Base-by-base conservation (phyloP, 179 eudicot species). In the Dionaea muscipula region DNA sequence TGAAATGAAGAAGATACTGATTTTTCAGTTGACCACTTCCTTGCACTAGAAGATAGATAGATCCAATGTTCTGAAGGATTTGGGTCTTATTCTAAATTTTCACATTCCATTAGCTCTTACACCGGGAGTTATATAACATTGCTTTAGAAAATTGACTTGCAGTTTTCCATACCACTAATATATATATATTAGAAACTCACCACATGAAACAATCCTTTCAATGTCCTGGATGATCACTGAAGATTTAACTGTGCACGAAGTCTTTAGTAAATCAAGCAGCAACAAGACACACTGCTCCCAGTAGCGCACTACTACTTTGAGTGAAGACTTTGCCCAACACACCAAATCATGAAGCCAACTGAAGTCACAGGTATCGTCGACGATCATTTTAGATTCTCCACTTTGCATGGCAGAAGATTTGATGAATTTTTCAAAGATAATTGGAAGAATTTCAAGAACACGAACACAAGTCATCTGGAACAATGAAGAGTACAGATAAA, bases 391-490 rank as follows among this genome's bases (percentile, higher is more conserved):
- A 31, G 74, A 66, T 65, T 67, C 63, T 35, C 53, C 62, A 56
- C 54, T 57, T 33, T 38, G 44, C 21, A 59, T 73, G 61, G 35
- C 51, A 63, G 68, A 22, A 57, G 72, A 58, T 35, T 69, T 47
- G 54, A 39, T 31, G 55, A 81, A 71, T 72, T 72, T 76, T 65
- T 56, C 77, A 43, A 77, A 73, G 39, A 85, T 66, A 63, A 85
- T 67, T 18, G 99, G 96, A 39, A 83, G 68, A 47, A 81, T 61
- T 73, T 93, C 99, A 51, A 93, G 90, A 45, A 93, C 25, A 49
- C 99, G 96, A 69, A 93, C 71, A 61, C 89, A 82, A 39, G 99
- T 81, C 95, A 93, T 93, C 99, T 93, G 99, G 62, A 71, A 56
- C 16, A 70, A 66, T 54, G 75, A 65, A 50, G 14, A 41, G 61